Conservation (phyloP, 2,329 filamentous ascomycete species). For the Tolypocladium album region DNA sequence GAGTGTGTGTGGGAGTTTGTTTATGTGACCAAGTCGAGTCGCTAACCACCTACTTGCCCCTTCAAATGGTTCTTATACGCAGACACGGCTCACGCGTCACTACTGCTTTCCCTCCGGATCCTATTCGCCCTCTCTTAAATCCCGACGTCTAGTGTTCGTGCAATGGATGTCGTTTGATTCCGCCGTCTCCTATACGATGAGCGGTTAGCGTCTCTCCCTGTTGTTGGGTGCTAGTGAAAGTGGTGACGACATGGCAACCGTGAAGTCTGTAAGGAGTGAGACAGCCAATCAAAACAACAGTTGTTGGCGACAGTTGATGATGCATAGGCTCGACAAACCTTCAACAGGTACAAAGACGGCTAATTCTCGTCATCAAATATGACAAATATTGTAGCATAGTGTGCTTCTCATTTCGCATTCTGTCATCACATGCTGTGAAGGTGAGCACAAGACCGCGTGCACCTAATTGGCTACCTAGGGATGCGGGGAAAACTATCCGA, state of each 20-base stretch:
- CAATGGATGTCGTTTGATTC: neutral
- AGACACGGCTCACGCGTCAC: neutral
- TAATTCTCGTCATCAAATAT: neutral
- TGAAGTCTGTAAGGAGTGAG: neutral
- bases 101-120: neutral
- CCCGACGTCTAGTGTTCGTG: neutral
- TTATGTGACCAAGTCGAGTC: neutral
- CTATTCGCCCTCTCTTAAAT: neutral
- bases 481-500: no score
- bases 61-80: neutral
- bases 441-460: no score
- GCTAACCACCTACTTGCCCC: neutral
- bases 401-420: neutral
- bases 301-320: neutral
- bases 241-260: neutral
- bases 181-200: neutral
- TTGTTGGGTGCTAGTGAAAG: neutral
- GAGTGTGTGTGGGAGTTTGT: no score
- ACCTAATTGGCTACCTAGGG: no score
- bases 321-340: neutral
- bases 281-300: neutral
- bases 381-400: neutral
- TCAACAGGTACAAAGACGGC: neutral
- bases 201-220: neutral
- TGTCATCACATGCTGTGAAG: no score